Conservation (phyloP, 1,284 basidiomycete species). For the Malassezia brasiliensis region DNA sequence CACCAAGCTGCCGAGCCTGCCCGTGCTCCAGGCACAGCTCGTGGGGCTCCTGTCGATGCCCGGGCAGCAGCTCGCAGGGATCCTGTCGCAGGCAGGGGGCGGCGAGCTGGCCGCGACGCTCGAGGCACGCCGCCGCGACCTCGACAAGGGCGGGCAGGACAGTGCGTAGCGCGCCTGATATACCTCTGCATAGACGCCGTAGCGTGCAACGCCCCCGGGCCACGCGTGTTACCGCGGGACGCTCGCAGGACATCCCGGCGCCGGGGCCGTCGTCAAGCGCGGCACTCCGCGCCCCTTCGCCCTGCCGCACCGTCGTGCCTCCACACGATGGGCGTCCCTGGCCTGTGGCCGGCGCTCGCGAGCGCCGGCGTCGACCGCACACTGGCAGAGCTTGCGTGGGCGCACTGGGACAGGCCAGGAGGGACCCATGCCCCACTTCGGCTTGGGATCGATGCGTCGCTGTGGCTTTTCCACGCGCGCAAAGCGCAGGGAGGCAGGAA, state of each 20-base stretch:
- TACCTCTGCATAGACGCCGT: background rate
- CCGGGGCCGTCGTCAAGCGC: background rate
- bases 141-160: constrained; percentile 20
- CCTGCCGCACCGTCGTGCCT: too few species aligned
- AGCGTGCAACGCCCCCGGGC: too few species aligned
- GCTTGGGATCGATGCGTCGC: constrained; percentile 41
- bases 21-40: constrained; percentile 33
- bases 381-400: constrained; percentile 21
- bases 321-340: constrained; percentile 32
- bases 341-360: constrained; percentile 34
- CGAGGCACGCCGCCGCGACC: constrained; percentile 31
- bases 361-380: constrained; percentile 23
- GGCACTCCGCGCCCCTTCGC: background rate
- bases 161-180: background rate
- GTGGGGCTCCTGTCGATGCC: constrained; percentile 39
- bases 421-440: constrained; percentile 12
- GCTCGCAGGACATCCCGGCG: too few species aligned
- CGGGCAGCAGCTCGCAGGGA: constrained; percentile 30
- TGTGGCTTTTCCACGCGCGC: constrained; percentile 53
- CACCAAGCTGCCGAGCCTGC: constrained; percentile 14
- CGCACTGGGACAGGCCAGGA: constrained; percentile 15
- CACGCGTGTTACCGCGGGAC: too few species aligned
- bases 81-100: constrained; percentile 35
- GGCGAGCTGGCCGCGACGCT: constrained; percentile 32
- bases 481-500: constrained; percentile 50